Conservation (phyloP, 1,284 basidiomycete genomes). For the Boletellus sp. region DNA sequence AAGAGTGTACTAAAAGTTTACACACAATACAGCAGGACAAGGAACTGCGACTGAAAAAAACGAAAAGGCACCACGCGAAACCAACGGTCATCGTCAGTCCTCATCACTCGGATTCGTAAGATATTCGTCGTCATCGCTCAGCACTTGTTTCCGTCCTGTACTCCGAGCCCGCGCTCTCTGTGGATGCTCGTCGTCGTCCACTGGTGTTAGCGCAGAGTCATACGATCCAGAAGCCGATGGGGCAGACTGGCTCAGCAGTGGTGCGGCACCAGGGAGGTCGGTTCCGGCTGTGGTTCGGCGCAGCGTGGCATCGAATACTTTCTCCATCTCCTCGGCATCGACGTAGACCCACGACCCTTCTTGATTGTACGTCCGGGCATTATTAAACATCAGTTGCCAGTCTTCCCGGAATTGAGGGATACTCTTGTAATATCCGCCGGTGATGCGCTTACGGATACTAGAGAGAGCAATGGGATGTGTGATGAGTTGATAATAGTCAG, state of each 20-base stretch:
- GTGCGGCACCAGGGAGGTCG: slow-evolving; percentile 68
- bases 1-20: no score
- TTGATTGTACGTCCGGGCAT: slow-evolving; percentile 88
- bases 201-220: slow-evolving; percentile 66
- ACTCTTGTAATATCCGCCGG: slow-evolving; percentile 71
- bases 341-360: slow-evolving; percentile 91
- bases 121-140: slow-evolving; percentile 79
- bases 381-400: slow-evolving; percentile 88
- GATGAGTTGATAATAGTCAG: slow-evolving; percentile 85
- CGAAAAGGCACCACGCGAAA: not conserved
- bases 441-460: slow-evolving; percentile 81
- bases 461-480: slow-evolving; percentile 83
- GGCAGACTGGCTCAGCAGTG: slow-evolving; percentile 34
- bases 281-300: slow-evolving; percentile 56
- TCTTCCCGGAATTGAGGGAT: slow-evolving; percentile 76
- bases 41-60: no score
- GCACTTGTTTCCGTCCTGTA: slow-evolving; percentile 59
- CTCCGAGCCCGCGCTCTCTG: slow-evolving; percentile 49
- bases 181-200: slow-evolving; percentile 72
- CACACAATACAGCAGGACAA: no score
- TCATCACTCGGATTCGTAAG: slow-evolving; percentile 57
- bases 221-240: slow-evolving; percentile 49
- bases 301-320: slow-evolving; percentile 70
- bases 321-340: slow-evolving; percentile 91
- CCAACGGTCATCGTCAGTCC: slow-evolving; percentile 34